phyloP scores from a whole-genome alignment of 805 yeast species.

The Cyberlindnera suaveolens region DNA sequence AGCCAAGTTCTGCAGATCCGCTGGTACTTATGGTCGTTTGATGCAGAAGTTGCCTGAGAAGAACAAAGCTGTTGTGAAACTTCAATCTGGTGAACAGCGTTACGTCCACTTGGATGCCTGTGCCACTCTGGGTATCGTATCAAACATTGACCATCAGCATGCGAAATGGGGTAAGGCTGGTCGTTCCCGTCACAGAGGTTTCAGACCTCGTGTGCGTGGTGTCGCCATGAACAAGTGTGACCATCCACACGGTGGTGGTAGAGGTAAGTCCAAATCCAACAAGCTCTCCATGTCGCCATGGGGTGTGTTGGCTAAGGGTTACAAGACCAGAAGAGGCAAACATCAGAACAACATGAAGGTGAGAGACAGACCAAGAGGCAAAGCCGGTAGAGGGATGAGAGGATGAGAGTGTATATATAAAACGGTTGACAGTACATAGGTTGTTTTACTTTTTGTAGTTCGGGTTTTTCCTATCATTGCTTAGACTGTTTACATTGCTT shows the following conservation, averaged over 20 bases:
- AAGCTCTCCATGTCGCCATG: constrained; percentile 92
- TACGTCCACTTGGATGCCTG: constrained; percentile 80
- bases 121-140: constrained; percentile 90
- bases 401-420: constrained; percentile 5
- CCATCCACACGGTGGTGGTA: constrained; percentile 99
- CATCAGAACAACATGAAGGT: constrained; percentile 78
- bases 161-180: constrained; percentile 95
- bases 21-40: constrained; percentile 90
- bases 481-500: no score
- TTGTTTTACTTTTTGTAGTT: no score
- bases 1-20: constrained; percentile 87
- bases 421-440: no score
- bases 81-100: constrained; percentile 92
- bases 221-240: constrained; percentile 96
- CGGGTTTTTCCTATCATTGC: no score
- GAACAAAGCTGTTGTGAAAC: constrained; percentile 67
- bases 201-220: constrained; percentile 95
- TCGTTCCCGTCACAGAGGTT: constrained; percentile 84
- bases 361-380: constrained; percentile 86
- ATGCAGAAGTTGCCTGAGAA: constrained; percentile 70
- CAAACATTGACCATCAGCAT: constrained; percentile 89
- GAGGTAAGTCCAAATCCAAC: constrained; percentile 98
- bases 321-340: constrained; percentile 90
- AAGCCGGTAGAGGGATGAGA: constrained; percentile 27
- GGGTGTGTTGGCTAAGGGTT: constrained; percentile 91